phyloP scores from a whole-genome alignment of 192 early-diverging fungal genomes.

The Coemansia sp. region DNA sequence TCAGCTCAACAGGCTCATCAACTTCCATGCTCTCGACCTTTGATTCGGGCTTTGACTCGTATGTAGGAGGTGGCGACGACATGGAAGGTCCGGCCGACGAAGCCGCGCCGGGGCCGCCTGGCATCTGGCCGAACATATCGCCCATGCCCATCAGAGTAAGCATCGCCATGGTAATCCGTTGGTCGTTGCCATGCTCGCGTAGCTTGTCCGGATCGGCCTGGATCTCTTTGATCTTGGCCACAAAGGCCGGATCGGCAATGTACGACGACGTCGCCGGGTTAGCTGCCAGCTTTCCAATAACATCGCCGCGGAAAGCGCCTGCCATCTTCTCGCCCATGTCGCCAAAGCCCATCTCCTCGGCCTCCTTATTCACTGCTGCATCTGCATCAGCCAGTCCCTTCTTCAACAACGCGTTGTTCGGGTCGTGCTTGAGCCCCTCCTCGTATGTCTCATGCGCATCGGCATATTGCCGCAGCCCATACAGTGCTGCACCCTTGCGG shows the following conservation, averaged over 20 bases:
- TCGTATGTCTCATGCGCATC: constrained; percentile 80
- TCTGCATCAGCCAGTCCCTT: constrained; percentile 79
- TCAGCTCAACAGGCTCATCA: constrained; percentile 44
- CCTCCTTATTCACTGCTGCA: constrained; percentile 55
- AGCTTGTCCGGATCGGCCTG: constrained; percentile 72
- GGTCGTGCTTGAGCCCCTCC: constrained; percentile 76
- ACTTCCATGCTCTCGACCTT: constrained; percentile 26
- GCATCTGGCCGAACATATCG: constrained; percentile 33
- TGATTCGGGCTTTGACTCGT: constrained; percentile 22
- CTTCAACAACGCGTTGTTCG: constrained; percentile 70
- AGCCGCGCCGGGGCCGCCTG: constrained; percentile 43
- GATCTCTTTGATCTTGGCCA: constrained; percentile 71
- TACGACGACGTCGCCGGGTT: constrained; percentile 77
- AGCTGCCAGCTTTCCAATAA: constrained; percentile 73
- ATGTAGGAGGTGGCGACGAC: constrained; percentile 9
- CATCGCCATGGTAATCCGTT: constrained; percentile 76
- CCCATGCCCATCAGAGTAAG: constrained; percentile 75
- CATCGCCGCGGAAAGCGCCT: constrained; percentile 66
- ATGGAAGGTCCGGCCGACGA: constrained; percentile 3
- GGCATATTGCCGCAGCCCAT: constrained; percentile 64
- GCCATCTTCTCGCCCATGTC: constrained; percentile 37
- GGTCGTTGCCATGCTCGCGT: constrained; percentile 74
- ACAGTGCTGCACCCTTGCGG: constrained; percentile 85
- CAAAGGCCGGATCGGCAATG: constrained; percentile 75
- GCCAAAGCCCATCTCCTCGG: constrained; percentile 19